Conservation (phyloP, 768 basidiomycete species). For the Leucocoprinus leucothites region DNA sequence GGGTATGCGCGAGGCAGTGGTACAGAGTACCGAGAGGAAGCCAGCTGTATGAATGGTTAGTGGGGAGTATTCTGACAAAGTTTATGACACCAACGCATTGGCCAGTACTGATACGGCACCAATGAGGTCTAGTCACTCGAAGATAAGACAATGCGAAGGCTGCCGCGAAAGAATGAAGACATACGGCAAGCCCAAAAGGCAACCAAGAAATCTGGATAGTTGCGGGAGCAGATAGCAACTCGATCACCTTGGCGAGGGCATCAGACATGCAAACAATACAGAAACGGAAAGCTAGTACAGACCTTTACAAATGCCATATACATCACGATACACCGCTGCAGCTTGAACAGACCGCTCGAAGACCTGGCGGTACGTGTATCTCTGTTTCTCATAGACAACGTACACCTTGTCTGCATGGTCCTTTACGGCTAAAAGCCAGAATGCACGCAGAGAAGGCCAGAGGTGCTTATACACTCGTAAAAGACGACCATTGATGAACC, state of each 20-base stretch:
- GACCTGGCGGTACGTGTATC: slow-evolving; percentile 39
- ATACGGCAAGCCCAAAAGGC: slow-evolving; percentile 48
- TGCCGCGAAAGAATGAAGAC: slow-evolving; percentile 11
- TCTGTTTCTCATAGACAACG: slow-evolving; percentile 46
- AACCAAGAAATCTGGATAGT: slow-evolving; percentile 43
- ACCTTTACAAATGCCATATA: slow-evolving; percentile 51
- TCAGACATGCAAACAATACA: neutral
- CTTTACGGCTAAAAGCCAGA: slow-evolving; percentile 40
- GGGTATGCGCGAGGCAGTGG: slow-evolving; percentile 44
- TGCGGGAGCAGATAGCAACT: slow-evolving; percentile 46
- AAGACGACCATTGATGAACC: slow-evolving; percentile 40
- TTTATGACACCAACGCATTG: slow-evolving; percentile 36
- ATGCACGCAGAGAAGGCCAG: slow-evolving; percentile 43
- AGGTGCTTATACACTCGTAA: slow-evolving; percentile 52
- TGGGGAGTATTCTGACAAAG: neutral
- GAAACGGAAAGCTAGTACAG: neutral
- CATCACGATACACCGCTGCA: slow-evolving; percentile 31
- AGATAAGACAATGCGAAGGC: neutral
- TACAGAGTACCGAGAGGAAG: slow-evolving; percentile 36
- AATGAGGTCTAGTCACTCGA: slow-evolving; percentile 30
- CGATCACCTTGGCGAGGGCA: slow-evolving; percentile 28
- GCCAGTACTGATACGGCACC: slow-evolving; percentile 47
- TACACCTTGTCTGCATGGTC: slow-evolving; percentile 39
- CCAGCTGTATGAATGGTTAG: slow-evolving; percentile 25
- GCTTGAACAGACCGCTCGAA: slow-evolving; percentile 33